A percentile compares a stretch with the other conserved stretches of the same genome.
phyloP scores from a whole-genome alignment of 176 grass and related monocot species.

The Eragrostis nindensis region DNA sequence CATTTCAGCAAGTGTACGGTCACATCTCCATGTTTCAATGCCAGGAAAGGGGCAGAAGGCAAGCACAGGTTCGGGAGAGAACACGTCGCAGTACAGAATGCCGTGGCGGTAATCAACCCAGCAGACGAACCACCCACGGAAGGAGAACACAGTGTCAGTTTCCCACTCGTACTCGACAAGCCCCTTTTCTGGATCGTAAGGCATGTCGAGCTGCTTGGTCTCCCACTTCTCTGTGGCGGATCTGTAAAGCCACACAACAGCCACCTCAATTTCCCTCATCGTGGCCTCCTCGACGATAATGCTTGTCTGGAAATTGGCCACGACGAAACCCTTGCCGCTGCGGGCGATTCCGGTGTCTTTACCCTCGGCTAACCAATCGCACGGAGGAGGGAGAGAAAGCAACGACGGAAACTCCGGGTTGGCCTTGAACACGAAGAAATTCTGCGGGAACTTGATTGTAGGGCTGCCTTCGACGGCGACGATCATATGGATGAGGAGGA shows the following conservation, averaged over 20 bases:
- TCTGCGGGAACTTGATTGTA: neutral
- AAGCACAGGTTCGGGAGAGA: neutral
- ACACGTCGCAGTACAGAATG: neutral
- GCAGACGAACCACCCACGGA: neutral
- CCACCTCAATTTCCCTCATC: too few species aligned
- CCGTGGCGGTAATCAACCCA: neutral
- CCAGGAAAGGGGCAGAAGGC: neutral
- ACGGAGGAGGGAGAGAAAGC: neutral
- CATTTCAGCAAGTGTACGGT: neutral
- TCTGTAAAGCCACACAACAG: too few species aligned
- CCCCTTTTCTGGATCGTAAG: neutral
- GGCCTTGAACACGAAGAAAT: neutral
- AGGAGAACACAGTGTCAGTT: neutral
- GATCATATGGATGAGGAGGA: neutral
- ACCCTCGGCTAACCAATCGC: too few species aligned
- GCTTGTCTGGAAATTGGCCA: too few species aligned
- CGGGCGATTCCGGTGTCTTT: neutral
- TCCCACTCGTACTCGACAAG: neutral
- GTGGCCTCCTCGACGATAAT: too few species aligned
- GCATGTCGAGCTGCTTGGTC: neutral
- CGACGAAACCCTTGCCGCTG: neutral
- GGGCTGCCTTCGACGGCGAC: neutral
- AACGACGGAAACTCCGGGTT: neutral
- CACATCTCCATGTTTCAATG: neutral
- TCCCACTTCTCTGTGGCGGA: neutral